Evolutionary conservation across 2,329 filamentous ascomycete genomes (phyloP).

Genomic region (Neodidymelliopsis sp.): DNA sequence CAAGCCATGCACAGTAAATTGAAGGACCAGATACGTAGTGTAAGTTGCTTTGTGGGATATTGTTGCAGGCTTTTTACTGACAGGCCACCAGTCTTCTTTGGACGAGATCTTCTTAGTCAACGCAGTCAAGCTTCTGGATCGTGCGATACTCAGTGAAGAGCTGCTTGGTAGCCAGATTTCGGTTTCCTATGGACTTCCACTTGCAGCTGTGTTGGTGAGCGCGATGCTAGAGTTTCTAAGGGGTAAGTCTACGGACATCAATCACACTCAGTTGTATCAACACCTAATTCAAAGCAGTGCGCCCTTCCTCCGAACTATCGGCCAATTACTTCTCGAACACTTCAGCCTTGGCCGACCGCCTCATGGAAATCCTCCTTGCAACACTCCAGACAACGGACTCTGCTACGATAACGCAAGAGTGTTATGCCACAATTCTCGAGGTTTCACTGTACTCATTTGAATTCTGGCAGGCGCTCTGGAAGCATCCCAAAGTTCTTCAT

Average conservation of each 20-base stretch:
- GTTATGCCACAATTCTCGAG: slow-evolving; percentile 46
- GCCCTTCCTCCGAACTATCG: slow-evolving; percentile 41
- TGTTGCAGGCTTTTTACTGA: slow-evolving; percentile 20
- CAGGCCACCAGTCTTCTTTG: slow-evolving; percentile 32
- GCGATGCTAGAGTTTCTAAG: slow-evolving; percentile 45
- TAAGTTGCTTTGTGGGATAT: slow-evolving; percentile 19
- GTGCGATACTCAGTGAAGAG: slow-evolving; percentile 38
- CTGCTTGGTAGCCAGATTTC: slow-evolving; percentile 34
- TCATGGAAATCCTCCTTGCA: slow-evolving; percentile 36
- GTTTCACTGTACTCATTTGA: slow-evolving; percentile 45
- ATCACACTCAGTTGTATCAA: slow-evolving; percentile 11
- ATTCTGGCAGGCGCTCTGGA: slow-evolving; percentile 46
- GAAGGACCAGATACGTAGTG: slow-evolving; percentile 42
- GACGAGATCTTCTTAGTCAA: slow-evolving; percentile 44
- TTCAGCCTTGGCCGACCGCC: slow-evolving; percentile 37
- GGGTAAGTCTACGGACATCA: slow-evolving; percentile 30
- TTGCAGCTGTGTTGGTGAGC: slow-evolving; percentile 39
- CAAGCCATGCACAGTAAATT: slow-evolving; percentile 40
- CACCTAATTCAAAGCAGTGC: slow-evolving; percentile 43
- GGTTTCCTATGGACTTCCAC: slow-evolving; percentile 30
- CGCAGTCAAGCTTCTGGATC: slow-evolving; percentile 39
- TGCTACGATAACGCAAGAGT: slow-evolving; percentile 27
- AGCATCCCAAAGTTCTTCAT: slow-evolving; percentile 25
- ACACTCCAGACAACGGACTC: slow-evolving; percentile 28
- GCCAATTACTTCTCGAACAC: slow-evolving; percentile 44